Percentiles rank a stretch among this genome's conserved stretches.
phyloP scores from a whole-genome alignment of 2,329 filamentous ascomycete species.

The Atkinsonella texensis region DNA sequence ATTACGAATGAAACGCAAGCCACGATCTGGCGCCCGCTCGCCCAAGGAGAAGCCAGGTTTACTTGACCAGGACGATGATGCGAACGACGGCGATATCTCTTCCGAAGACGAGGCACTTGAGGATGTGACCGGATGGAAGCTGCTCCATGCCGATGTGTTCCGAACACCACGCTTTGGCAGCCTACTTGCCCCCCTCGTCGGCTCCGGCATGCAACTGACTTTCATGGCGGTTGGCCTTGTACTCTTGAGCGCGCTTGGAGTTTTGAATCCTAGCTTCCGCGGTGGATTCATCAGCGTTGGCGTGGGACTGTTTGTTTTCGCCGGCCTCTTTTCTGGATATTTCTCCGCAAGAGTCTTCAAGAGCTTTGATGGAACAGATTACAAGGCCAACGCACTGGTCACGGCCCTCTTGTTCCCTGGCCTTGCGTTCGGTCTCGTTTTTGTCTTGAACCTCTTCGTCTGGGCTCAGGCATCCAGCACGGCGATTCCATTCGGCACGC shows the following conservation, averaged over 20 bases:
- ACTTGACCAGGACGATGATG: slow-evolving; percentile 46
- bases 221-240: slow-evolving; percentile 70
- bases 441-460: slow-evolving; percentile 77
- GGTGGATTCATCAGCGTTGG: slow-evolving; percentile 81
- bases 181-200: slow-evolving; percentile 67
- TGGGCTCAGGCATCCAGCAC: slow-evolving; percentile 86
- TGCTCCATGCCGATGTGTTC: slow-evolving; percentile 82
- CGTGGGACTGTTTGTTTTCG: slow-evolving; percentile 71
- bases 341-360: slow-evolving; percentile 75
- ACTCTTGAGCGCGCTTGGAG: slow-evolving; percentile 58
- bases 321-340: slow-evolving; percentile 75
- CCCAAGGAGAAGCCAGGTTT: slow-evolving; percentile 43
- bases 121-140: slow-evolving; percentile 78
- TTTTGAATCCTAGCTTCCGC: slow-evolving; percentile 80
- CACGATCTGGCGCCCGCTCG: slow-evolving; percentile 20
- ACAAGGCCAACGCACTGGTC: slow-evolving; percentile 63
- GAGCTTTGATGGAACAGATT: slow-evolving; percentile 66
- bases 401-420: slow-evolving; percentile 73
- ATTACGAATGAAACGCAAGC: slow-evolving; percentile 36
- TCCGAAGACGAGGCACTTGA: slow-evolving; percentile 51
- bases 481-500: slow-evolving; percentile 70
- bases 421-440: slow-evolving; percentile 59
- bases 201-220: slow-evolving; percentile 76
- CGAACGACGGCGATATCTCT: slow-evolving; percentile 39
- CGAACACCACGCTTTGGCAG: slow-evolving; percentile 57